A percentile compares a stretch with the other conserved stretches of the same genome.
phyloP scores from a whole-genome alignment of 768 basidiomycete species.

The Infundibulicybe gibba region DNA sequence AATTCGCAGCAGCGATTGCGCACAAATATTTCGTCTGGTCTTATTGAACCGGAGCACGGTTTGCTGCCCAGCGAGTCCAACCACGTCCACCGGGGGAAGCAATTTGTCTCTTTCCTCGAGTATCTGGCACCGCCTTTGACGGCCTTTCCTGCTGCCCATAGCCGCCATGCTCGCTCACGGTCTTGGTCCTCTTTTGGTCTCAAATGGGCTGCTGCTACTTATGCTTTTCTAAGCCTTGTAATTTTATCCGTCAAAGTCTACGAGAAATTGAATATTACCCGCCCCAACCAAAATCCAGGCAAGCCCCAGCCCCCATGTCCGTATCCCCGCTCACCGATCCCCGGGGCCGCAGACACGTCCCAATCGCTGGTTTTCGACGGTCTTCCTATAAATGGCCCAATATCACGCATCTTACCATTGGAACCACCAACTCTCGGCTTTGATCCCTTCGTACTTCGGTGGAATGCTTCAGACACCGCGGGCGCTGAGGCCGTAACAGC shows the following conservation, averaged over 20 bases:
- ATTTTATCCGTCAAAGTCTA: slow-evolving; percentile 31
- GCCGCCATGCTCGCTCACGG: slow-evolving; percentile 16
- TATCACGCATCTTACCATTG: slow-evolving; percentile 23
- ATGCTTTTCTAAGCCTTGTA: slow-evolving; percentile 37
- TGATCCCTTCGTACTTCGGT: slow-evolving; percentile 31
- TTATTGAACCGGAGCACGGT: no score
- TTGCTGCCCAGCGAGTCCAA: no score
- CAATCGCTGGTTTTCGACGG: no score
- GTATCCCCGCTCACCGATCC: no score
- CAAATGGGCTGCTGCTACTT: slow-evolving; percentile 29
- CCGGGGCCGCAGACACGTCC: no score
- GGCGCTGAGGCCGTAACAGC: slow-evolving; percentile 30
- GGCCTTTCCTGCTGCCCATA: slow-evolving; percentile 2
- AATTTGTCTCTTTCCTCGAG: slow-evolving; percentile 5
- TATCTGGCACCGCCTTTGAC: no score
- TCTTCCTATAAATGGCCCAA: no score
- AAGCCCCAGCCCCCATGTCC: no score
- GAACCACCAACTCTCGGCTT: slow-evolving; percentile 20
- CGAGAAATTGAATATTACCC: slow-evolving; percentile 5
- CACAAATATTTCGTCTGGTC: slow-evolving; percentile 6
- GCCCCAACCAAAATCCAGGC: no score
- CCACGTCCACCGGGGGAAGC: no score
- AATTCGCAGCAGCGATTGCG: slow-evolving; percentile 40
- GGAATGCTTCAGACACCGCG: slow-evolving; percentile 1
- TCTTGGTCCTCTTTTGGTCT: slow-evolving; percentile 24